These are phyloP conservation scores for Lachancea lanzarotensis DNA, from an alignment of 805 yeast genomes.

Conservation along the genomic window DNA sequence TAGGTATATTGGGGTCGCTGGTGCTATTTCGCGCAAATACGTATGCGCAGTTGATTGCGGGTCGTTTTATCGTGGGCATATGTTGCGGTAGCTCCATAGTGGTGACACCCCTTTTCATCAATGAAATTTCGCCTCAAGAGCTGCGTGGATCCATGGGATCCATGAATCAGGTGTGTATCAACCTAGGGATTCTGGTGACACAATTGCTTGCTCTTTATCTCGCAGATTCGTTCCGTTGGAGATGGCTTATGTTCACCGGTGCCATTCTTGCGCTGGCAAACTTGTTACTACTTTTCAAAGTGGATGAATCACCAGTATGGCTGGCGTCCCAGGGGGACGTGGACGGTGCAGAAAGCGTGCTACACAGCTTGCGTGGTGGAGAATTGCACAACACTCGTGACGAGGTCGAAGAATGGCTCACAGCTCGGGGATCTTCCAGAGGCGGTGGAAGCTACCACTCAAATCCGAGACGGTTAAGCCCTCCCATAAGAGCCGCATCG, in stretches of 20 bases:
- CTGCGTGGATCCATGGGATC: constrained; percentile 77
- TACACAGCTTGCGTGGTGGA: constrained; percentile 34
- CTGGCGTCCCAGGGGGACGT: constrained; percentile 33
- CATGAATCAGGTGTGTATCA: constrained; percentile 82
- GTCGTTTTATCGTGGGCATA: constrained; percentile 73
- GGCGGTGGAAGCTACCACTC: background rate
- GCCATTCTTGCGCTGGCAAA: constrained; percentile 46
- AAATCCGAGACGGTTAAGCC: background rate
- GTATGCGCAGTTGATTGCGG: constrained; percentile 44
- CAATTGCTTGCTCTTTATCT: constrained; percentile 66
- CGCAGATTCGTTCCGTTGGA: constrained; percentile 67
- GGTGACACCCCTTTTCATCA: constrained; percentile 72
- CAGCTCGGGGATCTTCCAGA: constrained; percentile 6
- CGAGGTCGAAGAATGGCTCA: constrained; percentile 22
- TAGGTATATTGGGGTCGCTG: constrained; percentile 57
- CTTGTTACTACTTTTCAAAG: constrained; percentile 37
- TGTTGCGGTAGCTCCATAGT: constrained; percentile 89
- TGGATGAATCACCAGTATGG: constrained; percentile 86
- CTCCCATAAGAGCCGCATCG: background rate
- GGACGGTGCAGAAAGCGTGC: constrained; percentile 36
- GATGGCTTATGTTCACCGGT: constrained; percentile 61
- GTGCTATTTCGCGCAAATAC: constrained; percentile 47
- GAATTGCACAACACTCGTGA: constrained; percentile 24
- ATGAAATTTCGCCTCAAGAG: constrained; percentile 67
- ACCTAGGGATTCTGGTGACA: constrained; percentile 75